Percentiles rank a stretch among this genome's conserved stretches.
phyloP scores from a whole-genome alignment of 176 grass and related monocot species.

The Carex cristatella region DNA sequence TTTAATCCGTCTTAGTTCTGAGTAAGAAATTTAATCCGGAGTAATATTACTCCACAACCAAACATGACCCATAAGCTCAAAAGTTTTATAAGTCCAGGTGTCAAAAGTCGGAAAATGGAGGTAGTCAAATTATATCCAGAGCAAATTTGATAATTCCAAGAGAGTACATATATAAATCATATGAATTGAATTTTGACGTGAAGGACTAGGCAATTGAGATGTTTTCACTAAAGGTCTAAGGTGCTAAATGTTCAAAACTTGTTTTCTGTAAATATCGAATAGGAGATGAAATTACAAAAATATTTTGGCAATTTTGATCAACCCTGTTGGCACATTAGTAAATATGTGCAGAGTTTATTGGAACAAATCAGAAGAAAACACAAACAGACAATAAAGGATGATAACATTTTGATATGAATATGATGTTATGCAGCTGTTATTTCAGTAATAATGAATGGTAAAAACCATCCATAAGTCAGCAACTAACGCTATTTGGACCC shows the following conservation, averaged over 20 bases:
- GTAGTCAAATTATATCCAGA: background rate
- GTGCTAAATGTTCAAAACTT: background rate
- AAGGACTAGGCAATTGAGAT: background rate
- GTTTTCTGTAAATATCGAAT: background rate
- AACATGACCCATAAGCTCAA: background rate
- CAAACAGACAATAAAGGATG: background rate
- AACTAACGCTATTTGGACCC: background rate
- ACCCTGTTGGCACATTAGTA: background rate
- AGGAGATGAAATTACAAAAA: background rate
- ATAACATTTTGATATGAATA: background rate
- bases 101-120: background rate
- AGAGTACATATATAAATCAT: background rate
- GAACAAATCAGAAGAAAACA: background rate
- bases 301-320: too few relatives aligned
- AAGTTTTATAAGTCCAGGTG: background rate
- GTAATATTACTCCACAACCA: too few relatives aligned
- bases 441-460: background rate
- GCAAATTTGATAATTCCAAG: background rate
- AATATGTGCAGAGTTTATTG: background rate
- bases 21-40: too few relatives aligned
- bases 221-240: background rate
- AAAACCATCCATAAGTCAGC: background rate
- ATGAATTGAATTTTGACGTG: background rate
- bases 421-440: background rate
- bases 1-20: too few relatives aligned